A percentile compares a stretch with the other conserved stretches of the same genome.
Evolutionary conservation across 257 asterid genomes (phyloP).

Genomic region (Verbena officinalis): DNA sequence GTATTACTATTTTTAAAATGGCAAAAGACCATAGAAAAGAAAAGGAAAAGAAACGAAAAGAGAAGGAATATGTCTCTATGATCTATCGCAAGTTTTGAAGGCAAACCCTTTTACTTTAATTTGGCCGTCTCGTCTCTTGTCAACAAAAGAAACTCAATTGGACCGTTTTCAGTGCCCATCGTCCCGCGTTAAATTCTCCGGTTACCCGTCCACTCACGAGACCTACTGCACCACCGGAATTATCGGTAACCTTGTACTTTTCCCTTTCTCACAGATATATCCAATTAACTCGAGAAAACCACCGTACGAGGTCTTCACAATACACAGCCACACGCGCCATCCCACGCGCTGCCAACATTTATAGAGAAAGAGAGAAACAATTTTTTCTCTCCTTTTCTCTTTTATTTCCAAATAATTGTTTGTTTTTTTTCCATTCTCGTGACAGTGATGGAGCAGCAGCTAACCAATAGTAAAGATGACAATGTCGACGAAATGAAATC

Average conservation of each 20-base stretch:
- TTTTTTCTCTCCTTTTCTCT: not conserved
- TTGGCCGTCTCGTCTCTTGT: not conserved
- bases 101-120: slow-evolving; percentile 1
- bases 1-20: not conserved
- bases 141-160: slow-evolving; percentile 1
- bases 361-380: not conserved
- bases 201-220: slow-evolving; percentile 36
- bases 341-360: slow-evolving; percentile 44
- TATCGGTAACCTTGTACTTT: slow-evolving; percentile 37
- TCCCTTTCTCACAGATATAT: slow-evolving; percentile 5
- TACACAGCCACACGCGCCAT: slow-evolving; percentile 33
- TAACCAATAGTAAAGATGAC: slow-evolving; percentile 37
- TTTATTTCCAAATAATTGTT: not conserved
- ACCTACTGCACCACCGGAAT: slow-evolving; percentile 28
- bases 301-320: not conserved
- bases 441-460: slow-evolving; percentile 53
- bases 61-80: not conserved
- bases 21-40: not conserved
- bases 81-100: slow-evolving; percentile 8
- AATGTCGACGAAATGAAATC: slow-evolving; percentile 45
- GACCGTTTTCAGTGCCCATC: slow-evolving; percentile 7
- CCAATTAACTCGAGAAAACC: slow-evolving; percentile 14
- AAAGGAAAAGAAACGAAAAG: not conserved
- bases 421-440: not conserved
- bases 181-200: slow-evolving; percentile 41